Percentiles rank a stretch among this genome's conserved stretches.
phyloP scores from a whole-genome alignment of 768 basidiomycete genomes.

The Tricholoma saponaceum region DNA sequence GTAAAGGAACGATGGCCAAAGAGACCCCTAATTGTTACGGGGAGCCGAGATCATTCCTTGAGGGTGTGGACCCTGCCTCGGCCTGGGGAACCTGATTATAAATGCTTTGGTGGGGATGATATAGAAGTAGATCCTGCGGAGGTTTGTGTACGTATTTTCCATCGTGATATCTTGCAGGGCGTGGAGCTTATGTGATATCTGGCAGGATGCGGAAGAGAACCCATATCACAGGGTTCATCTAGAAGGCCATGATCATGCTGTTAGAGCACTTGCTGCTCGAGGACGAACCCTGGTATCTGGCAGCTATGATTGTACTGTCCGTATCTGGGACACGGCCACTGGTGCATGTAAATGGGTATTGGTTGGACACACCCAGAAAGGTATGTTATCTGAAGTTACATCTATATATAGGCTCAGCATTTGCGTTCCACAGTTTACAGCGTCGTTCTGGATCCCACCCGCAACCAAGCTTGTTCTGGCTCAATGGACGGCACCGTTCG shows the following conservation, averaged over 20 bases:
- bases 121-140: conserved; percentile 52
- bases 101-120: conserved; percentile 59
- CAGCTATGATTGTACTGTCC: conserved; percentile 92
- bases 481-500: conserved; percentile 98
- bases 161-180: neutral
- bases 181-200: conserved; percentile 31
- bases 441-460: conserved; percentile 82
- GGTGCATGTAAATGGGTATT: conserved; percentile 79
- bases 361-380: conserved; percentile 89
- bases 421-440: conserved; percentile 69
- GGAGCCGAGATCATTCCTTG: conserved; percentile 66
- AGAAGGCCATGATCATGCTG: conserved; percentile 88
- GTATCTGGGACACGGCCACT: conserved; percentile 91
- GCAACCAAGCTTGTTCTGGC: conserved; percentile 91
- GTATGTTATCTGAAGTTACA: conserved; percentile 32
- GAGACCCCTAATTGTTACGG: conserved; percentile 68
- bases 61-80: conserved; percentile 54
- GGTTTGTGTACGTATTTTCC: conserved; percentile 28
- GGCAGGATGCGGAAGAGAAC: conserved; percentile 65
- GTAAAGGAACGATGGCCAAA: conserved; percentile 69
- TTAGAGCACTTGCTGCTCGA: conserved; percentile 87
- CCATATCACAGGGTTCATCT: conserved; percentile 87
- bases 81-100: conserved; percentile 74
- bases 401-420: neutral
- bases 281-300: conserved; percentile 91